phyloP scores from a whole-genome alignment of 225 moss, liverwort and hornwort species.

The Takakia lepidozioides region DNA sequence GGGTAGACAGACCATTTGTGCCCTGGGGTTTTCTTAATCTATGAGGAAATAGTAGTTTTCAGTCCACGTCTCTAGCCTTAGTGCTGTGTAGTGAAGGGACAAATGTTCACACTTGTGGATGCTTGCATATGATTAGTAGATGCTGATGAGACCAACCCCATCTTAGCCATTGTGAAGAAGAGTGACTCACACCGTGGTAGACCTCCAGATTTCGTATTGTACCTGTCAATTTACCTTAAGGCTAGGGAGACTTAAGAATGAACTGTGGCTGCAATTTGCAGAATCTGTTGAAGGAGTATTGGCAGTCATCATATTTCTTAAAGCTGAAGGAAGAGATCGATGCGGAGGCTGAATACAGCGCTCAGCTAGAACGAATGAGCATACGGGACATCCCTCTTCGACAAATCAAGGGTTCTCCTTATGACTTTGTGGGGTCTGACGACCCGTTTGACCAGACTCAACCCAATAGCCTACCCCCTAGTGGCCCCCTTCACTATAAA shows the following conservation, averaged over 20 bases:
- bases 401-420: constrained; percentile 1
- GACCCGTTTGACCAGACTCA: constrained; percentile 7
- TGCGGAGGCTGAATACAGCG: constrained; percentile 18
- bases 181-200: too few relatives aligned
- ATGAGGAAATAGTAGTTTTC: too few relatives aligned
- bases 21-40: too few relatives aligned
- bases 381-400: constrained; percentile 10
- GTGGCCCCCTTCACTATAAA: constrained; percentile 4
- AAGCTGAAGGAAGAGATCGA: constrained; percentile 22
- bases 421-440: not conserved
- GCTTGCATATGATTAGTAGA: too few relatives aligned
- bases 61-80: too few relatives aligned
- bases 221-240: too few relatives aligned
- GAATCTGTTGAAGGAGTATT: constrained; percentile 35
- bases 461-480: constrained; percentile 1
- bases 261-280: too few relatives aligned
- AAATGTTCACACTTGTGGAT: not conserved
- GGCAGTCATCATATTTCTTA: constrained; percentile 16
- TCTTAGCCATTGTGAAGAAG: too few relatives aligned
- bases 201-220: too few relatives aligned
- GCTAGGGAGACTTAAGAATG: too few relatives aligned
- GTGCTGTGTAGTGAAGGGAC: not conserved
- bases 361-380: constrained; percentile 34
- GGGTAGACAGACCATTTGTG: not conserved
- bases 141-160: too few relatives aligned